Evolutionary conservation across 2,329 filamentous ascomycete species (phyloP).

Genomic region (Phialemoniopsis sp.): DNA sequence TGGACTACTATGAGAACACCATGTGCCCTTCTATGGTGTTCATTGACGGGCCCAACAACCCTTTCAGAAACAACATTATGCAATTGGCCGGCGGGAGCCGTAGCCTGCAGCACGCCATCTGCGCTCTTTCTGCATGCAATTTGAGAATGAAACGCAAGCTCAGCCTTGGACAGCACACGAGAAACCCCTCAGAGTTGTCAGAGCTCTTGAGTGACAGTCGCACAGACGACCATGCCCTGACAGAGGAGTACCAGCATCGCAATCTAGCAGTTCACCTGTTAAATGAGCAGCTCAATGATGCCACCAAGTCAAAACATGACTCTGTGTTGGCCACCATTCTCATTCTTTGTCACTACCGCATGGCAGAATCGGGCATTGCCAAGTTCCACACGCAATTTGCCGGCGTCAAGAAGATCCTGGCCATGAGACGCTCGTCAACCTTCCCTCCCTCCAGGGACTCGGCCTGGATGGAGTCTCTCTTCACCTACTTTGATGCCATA

Average conservation of each 20-base stretch:
- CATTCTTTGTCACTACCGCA: constrained; percentile 85
- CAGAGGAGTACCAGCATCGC: constrained; percentile 81
- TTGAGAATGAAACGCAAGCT: constrained; percentile 77
- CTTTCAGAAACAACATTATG: constrained; percentile 79
- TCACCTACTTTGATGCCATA: constrained; percentile 93
- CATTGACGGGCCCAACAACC: constrained; percentile 81
- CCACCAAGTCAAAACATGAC: constrained; percentile 72
- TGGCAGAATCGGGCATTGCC: constrained; percentile 88
- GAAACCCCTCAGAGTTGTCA: constrained; percentile 45
- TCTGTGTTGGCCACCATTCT: constrained; percentile 84
- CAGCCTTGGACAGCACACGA: constrained; percentile 52
- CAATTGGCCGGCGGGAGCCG: constrained; percentile 72
- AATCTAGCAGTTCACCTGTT: constrained; percentile 75
- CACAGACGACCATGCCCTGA: constrained; percentile 57
- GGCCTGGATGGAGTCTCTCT: constrained; percentile 87
- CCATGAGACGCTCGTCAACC: constrained; percentile 59
- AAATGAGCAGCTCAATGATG: constrained; percentile 79
- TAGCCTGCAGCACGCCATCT: constrained; percentile 88
- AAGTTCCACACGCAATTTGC: constrained; percentile 93
- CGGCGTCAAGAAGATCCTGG: constrained; percentile 85
- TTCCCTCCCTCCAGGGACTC: constrained; percentile 61
- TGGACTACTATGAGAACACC: constrained; percentile 90
- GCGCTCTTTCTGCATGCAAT: constrained; percentile 84
- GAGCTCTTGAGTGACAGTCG: constrained; percentile 30
- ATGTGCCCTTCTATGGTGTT: constrained; percentile 91